Conservation (phyloP, 208 protist species). For the Trypanosoma scelopori region DNA sequence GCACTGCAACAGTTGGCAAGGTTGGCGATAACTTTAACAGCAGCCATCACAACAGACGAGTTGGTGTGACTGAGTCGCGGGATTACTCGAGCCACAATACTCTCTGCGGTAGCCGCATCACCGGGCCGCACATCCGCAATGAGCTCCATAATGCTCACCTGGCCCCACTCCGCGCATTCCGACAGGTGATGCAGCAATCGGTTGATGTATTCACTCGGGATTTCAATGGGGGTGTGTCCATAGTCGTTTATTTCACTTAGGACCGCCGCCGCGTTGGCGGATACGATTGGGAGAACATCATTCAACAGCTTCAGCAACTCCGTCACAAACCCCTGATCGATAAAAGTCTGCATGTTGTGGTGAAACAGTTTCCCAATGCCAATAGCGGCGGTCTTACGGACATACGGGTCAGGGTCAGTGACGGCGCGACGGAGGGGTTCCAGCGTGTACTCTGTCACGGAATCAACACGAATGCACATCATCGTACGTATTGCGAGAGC, state of each 20-base stretch:
- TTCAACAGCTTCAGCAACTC: conserved; percentile 91
- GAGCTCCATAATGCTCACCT: conserved; percentile 98
- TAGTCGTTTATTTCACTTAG: conserved; percentile 93
- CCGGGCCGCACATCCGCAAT: conserved; percentile 80
- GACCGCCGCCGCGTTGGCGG: conserved; percentile 97
- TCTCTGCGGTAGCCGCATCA: conserved; percentile 71
- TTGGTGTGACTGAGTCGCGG: conserved; percentile 97
- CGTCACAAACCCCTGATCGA: conserved; percentile 92
- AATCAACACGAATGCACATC: conserved; percentile 98
- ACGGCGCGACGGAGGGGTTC: conserved; percentile 94
- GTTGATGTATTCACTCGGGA: conserved; percentile 84
- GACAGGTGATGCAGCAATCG: conserved; percentile 96
- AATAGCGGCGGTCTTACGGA: conserved; percentile 99
- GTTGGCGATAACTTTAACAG: conserved; percentile 94
- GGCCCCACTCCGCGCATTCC: conserved; percentile 98
- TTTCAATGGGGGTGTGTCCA: conserved; percentile 32
- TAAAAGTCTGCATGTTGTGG: conserved; percentile 94
- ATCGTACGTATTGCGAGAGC: conserved; percentile 99
- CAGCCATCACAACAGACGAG: conserved; percentile 97
- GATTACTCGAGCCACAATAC: conserved; percentile 93
- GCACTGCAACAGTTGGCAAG: conserved; percentile 56
- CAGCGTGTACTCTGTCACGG: conserved; percentile 97
- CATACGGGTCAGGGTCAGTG: conserved; percentile 98
- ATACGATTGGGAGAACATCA: conserved; percentile 97
- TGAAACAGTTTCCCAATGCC: conserved; percentile 99